Conservation (phyloP, 768 basidiomycete genomes). For the Russula olivacea region DNA sequence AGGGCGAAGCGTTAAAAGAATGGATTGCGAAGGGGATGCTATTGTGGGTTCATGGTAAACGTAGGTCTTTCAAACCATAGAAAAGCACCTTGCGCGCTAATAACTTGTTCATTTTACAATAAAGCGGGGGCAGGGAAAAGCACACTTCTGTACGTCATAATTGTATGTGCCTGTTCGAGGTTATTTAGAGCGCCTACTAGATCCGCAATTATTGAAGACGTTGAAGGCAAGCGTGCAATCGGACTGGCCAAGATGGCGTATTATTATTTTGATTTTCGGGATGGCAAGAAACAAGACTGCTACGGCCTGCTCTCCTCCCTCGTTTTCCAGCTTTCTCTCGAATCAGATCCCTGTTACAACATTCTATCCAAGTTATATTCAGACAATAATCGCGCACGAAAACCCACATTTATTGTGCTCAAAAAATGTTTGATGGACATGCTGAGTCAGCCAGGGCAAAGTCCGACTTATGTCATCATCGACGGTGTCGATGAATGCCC, state of each 20-base stretch:
- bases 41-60: constrained; percentile 14
- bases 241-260: background rate
- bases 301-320: constrained; percentile 2
- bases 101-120: background rate
- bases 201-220: constrained; percentile 1
- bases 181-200: background rate
- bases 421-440: background rate
- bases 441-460: background rate
- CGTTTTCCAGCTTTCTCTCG: background rate
- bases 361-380: constrained; percentile 6
- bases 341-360: background rate
- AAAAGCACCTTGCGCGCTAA: background rate
- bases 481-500: background rate
- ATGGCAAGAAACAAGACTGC: background rate
- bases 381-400: background rate
- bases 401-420: background rate
- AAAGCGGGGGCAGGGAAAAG: constrained; percentile 11
- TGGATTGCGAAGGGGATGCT: background rate
- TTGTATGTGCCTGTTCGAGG: background rate
- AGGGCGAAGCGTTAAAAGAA: background rate
- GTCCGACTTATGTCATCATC: background rate
- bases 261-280: constrained; percentile 3
- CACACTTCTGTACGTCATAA: background rate
- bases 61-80: background rate
- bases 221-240: background rate